A percentile compares a stretch with the other conserved stretches of the same genome.
Evolutionary conservation across 495 filamentous ascomycete species (phyloP).

Genomic region (Xylaria curta): DNA sequence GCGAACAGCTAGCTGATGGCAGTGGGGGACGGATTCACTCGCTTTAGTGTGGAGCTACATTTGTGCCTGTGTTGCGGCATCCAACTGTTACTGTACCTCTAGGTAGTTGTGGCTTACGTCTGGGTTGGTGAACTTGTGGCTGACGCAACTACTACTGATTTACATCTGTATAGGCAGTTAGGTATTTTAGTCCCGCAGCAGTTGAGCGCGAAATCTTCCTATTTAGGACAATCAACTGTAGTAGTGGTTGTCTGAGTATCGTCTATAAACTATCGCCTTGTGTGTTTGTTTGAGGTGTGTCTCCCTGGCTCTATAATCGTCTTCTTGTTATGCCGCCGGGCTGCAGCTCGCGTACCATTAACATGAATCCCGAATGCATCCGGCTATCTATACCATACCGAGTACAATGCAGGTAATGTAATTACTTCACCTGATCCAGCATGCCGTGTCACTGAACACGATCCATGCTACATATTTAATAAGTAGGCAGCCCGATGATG

Average conservation of each 20-base stretch:
- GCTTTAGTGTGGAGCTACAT: conserved; percentile 15
- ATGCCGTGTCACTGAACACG: not conserved
- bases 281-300: not conserved
- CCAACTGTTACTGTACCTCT: no score
- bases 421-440: not conserved
- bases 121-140: not conserved
- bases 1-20: conserved; percentile 16
- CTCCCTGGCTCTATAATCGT: not conserved
- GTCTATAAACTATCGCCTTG: not conserved
- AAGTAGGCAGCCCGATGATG: not conserved
- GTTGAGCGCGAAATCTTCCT: not conserved
- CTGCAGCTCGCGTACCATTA: not conserved
- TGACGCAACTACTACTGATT: no score
- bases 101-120: not conserved
- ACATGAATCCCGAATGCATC: not conserved
- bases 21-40: conserved; percentile 18
- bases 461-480: not conserved
- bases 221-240: not conserved
- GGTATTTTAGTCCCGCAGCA: no score
- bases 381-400: not conserved
- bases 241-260: not conserved
- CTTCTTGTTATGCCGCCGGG: not conserved
- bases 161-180: no score
- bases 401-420: not conserved
- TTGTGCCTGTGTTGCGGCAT: no score